phyloP scores from a whole-genome alignment of 2,329 filamentous ascomycete species.

The Colletotrichum somersetense region DNA sequence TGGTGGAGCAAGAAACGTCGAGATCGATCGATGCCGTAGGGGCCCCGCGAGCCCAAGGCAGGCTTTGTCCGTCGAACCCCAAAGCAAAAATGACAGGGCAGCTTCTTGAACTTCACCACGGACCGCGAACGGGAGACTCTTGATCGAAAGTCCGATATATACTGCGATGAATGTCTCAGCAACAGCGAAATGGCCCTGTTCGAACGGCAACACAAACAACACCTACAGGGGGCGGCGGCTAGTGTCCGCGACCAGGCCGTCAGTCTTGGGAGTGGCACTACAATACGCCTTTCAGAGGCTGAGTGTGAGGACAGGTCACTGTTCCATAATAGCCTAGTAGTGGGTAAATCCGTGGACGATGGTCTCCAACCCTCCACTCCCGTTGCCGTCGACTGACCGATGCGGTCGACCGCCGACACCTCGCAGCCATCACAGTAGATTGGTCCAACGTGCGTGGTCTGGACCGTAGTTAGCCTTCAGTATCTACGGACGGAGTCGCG shows the following conservation, averaged over 20 bases:
- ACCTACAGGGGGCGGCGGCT: too few species aligned
- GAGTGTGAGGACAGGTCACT: too few species aligned
- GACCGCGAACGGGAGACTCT: neutral
- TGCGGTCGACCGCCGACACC: slow-evolving; percentile 5
- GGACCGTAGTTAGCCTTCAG: slow-evolving; percentile 6
- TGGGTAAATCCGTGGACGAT: neutral
- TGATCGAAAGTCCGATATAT: neutral
- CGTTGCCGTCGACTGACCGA: neutral
- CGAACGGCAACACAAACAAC: too few species aligned
- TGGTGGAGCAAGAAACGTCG: too few species aligned
- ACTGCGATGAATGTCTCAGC: neutral
- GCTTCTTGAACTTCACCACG: neutral
- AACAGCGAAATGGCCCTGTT: too few species aligned
- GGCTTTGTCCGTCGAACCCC: neutral
- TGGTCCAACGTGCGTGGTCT: slow-evolving; percentile 10
- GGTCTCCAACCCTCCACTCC: neutral
- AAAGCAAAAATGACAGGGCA: neutral
- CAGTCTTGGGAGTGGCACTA: too few species aligned
- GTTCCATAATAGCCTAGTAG: neutral
- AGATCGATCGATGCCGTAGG: neutral
- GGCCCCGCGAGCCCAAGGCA: slow-evolving; percentile 2
- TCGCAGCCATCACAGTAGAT: slow-evolving; percentile 11
- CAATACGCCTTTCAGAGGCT: neutral
- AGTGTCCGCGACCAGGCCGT: too few species aligned
- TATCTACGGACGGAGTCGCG: neutral